Percentiles rank a stretch among this genome's conserved stretches.
Evolutionary conservation across 2,329 filamentous ascomycete genomes (phyloP).

Genomic region (Exophiala mesophila): DNA sequence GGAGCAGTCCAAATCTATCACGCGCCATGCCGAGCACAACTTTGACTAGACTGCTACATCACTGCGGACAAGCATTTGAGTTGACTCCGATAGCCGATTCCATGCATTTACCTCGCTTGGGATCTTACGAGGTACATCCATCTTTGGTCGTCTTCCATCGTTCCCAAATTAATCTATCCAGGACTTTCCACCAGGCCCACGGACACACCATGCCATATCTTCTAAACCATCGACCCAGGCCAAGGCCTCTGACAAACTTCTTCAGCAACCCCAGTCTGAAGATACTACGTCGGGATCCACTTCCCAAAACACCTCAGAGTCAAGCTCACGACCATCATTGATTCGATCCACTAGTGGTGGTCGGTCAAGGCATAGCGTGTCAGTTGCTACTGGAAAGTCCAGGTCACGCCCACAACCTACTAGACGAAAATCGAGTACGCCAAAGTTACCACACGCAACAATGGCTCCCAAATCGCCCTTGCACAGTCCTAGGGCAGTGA

Average conservation of each 20-base stretch:
- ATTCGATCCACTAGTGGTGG: conserved; percentile 18
- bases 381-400: conserved; percentile 15
- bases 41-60: conserved; percentile 39
- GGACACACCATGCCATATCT: too few relatives aligned
- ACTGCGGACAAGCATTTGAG: conserved; percentile 26
- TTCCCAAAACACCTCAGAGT: conserved; percentile 12
- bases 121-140: conserved; percentile 12
- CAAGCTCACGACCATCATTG: conserved; percentile 15
- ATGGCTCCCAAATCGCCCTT: conserved; percentile 10
- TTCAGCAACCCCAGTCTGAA: conserved; percentile 2
- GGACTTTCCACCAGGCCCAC: conserved; percentile 5
- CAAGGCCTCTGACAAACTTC: conserved; percentile 2
- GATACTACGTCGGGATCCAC: conserved; percentile 9
- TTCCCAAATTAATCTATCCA: not conserved
- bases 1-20: conserved; percentile 38
- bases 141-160: not conserved
- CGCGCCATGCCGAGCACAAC: conserved; percentile 35
- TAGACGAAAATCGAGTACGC: conserved; percentile 20
- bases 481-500: not conserved
- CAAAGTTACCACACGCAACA: conserved; percentile 6
- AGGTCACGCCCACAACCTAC: conserved; percentile 15
- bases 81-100: conserved; percentile 36
- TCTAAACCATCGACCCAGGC: conserved; percentile 7
- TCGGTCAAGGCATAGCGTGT: conserved; percentile 8
- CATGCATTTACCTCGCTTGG: conserved; percentile 21